Evolutionary conservation across 2,329 filamentous ascomycete genomes (phyloP).

Genomic region (Bipolaris oryzae): DNA sequence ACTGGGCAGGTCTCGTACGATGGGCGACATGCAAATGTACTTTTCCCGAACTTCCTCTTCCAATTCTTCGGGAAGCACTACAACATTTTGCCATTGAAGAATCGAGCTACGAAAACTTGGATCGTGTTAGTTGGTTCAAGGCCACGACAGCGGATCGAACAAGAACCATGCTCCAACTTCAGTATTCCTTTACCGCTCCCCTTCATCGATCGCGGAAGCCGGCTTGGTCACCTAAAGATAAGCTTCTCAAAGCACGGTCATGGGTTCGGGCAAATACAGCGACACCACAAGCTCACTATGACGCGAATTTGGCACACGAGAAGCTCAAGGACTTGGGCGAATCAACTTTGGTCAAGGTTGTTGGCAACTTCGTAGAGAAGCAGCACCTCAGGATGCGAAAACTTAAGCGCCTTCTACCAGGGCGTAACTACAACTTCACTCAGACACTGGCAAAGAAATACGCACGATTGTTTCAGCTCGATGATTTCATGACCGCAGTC

Average conservation of each 20-base stretch:
- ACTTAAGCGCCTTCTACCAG: constrained; percentile 60
- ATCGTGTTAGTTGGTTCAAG: constrained; percentile 36
- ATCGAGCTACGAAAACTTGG: constrained; percentile 35
- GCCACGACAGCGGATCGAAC: constrained; percentile 30
- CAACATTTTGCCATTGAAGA: constrained; percentile 33
- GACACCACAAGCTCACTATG: constrained; percentile 50
- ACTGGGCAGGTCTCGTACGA: constrained; percentile 69
- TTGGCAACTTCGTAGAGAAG: constrained; percentile 59
- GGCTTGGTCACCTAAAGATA: constrained; percentile 10
- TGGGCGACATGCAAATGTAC: constrained; percentile 65
- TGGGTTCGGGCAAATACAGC: constrained; percentile 55
- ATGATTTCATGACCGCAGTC: constrained; percentile 58
- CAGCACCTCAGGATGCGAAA: constrained; percentile 67
- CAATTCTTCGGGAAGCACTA: constrained; percentile 27
- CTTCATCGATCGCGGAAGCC: constrained; percentile 22
- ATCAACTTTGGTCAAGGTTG: constrained; percentile 53
- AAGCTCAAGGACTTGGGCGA: constrained; percentile 49
- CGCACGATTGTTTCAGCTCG: constrained; percentile 57
- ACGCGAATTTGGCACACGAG: constrained; percentile 46
- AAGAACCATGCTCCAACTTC: constrained; percentile 34
- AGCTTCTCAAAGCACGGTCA: constrained; percentile 46
- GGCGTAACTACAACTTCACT: constrained; percentile 68
- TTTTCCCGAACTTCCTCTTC: constrained; percentile 36
- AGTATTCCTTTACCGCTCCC: constrained; percentile 32
- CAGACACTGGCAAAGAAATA: constrained; percentile 64